Conservation (phyloP, 352 stramenopile species). For the Phytopythium kandeliae region DNA sequence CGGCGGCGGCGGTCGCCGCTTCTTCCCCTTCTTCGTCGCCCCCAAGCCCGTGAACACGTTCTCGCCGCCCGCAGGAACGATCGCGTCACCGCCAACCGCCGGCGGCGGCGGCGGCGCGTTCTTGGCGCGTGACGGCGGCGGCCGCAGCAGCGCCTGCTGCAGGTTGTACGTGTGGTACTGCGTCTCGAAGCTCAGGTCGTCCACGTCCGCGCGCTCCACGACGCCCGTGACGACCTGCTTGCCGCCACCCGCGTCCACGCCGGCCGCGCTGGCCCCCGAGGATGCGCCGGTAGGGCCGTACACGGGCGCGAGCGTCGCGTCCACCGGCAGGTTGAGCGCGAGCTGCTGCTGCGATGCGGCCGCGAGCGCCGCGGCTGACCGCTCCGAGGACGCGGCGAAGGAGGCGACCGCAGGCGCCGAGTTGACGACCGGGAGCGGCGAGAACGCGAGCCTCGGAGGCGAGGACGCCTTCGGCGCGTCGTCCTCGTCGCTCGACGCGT, state of each 20-base stretch:
- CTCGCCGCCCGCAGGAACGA: conserved; percentile 14
- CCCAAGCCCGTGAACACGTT: conserved; percentile 31
- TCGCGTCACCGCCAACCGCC: conserved; percentile 14
- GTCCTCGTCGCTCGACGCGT: conserved; percentile 51
- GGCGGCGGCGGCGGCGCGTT: conserved; percentile 21
- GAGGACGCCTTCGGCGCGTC: neutral
- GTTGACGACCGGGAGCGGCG: conserved; percentile 38
- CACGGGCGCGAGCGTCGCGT: conserved; percentile 51
- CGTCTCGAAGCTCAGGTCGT: conserved; percentile 76
- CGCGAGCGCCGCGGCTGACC: conserved; percentile 23
- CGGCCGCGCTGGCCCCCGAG: neutral
- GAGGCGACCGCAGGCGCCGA: conserved; percentile 37
- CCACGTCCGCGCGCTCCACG: conserved; percentile 61
- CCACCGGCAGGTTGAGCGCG: conserved; percentile 56
- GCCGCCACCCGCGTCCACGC: conserved; percentile 35
- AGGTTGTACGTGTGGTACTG: conserved; percentile 81
- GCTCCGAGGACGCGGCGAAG: conserved; percentile 19
- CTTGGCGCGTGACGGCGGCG: conserved; percentile 9
- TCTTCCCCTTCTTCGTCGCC: conserved; percentile 34
- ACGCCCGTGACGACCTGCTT: conserved; percentile 76
- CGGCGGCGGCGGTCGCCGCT: conserved; percentile 21
- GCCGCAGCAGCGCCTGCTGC: conserved; percentile 18
- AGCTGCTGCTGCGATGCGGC: conserved; percentile 36
- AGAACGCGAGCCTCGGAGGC: neutral
- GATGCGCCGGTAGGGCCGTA: conserved; percentile 26